phyloP scores from a whole-genome alignment of 2,329 filamentous ascomycete species.

The Fusarium oxysporum region DNA sequence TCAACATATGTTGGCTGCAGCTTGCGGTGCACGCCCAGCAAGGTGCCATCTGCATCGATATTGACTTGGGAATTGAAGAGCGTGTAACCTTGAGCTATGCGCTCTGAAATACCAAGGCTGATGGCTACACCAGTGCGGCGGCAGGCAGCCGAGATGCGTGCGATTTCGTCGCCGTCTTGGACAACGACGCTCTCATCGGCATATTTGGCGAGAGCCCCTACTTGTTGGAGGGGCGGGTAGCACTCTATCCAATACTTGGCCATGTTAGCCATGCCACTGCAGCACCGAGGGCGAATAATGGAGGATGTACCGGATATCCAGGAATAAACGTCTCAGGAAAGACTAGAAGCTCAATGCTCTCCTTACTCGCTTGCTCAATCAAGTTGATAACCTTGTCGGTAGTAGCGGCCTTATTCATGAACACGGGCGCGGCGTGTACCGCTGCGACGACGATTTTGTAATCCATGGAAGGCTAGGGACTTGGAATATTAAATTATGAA shows the following conservation, averaged over 20 bases:
- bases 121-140: neutral
- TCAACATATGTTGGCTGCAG: neutral
- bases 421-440: neutral
- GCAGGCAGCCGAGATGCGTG: neutral
- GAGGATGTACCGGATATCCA: neutral
- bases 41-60: accelerated
- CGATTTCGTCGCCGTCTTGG: neutral
- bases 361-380: neutral
- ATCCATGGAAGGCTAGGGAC: neutral
- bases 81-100: neutral
- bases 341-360: neutral
- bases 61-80: neutral
- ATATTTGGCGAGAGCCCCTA: neutral
- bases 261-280: neutral
- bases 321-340: neutral
- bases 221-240: neutral
- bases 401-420: neutral
- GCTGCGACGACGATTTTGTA: neutral
- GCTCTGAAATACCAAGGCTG: neutral
- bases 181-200: neutral
- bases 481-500: neutral
- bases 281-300: neutral
- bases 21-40: neutral
- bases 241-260: neutral
- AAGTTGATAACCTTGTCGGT: neutral